Evolutionary conservation across 768 basidiomycete genomes (phyloP).

Genomic region (Kwoniella bestiolae): DNA sequence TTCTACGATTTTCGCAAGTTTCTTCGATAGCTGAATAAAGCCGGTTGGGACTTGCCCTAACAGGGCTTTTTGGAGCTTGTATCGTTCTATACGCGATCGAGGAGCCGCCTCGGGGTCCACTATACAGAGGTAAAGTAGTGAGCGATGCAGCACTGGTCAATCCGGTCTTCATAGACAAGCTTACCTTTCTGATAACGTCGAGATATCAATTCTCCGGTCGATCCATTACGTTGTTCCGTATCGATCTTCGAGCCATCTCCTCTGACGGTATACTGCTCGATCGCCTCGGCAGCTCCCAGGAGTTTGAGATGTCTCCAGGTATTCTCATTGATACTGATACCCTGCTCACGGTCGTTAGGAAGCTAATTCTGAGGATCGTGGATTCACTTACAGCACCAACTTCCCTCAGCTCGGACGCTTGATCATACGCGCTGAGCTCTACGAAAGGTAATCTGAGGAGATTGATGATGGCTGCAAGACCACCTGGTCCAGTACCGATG

Average conservation of each 20-base stretch:
- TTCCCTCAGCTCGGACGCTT: slow-evolving; percentile 41
- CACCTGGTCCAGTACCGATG: slow-evolving; percentile 45
- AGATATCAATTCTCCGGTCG: slow-evolving; percentile 19
- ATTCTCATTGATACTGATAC: slow-evolving; percentile 43
- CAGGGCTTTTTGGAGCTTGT: slow-evolving; percentile 38
- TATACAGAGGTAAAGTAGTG: neutral
- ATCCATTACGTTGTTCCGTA: slow-evolving; percentile 25
- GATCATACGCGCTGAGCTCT: slow-evolving; percentile 35
- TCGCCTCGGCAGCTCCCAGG: slow-evolving; percentile 27
- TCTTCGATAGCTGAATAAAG: slow-evolving; percentile 38
- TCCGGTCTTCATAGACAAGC: neutral
- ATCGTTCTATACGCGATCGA: slow-evolving; percentile 33
- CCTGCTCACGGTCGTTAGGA: slow-evolving; percentile 13
- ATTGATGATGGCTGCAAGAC: slow-evolving; percentile 34
- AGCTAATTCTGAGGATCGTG: too few species aligned
- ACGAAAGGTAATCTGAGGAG: slow-evolving; percentile 25
- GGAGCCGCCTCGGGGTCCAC: slow-evolving; percentile 27
- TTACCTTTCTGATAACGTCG: slow-evolving; percentile 16
- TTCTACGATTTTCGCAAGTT: slow-evolving; percentile 24
- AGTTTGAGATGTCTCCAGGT: slow-evolving; percentile 39
- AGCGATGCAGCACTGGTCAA: neutral
- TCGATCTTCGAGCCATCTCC: slow-evolving; percentile 26
- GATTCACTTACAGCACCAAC: slow-evolving; percentile 42
- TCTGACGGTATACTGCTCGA: slow-evolving; percentile 24
- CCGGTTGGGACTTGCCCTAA: slow-evolving; percentile 29